These are phyloP conservation scores for Cicer chorassanicum DNA, from an alignment of 306 rosid genomes.

Conservation along the genomic window DNA sequence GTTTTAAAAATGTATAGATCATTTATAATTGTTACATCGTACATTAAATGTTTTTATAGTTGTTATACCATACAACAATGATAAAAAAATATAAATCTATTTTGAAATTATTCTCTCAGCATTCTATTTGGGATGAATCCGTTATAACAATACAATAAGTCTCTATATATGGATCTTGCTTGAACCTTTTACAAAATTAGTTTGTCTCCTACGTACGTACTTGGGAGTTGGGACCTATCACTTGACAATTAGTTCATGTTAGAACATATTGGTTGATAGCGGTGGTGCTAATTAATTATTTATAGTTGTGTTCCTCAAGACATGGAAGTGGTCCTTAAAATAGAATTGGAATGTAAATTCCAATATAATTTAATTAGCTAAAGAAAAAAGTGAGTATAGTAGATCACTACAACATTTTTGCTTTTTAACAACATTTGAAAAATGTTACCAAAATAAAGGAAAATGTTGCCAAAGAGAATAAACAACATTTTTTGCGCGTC, in stretches of 20 bases:
- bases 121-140: too few species aligned
- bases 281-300: constrained; percentile 49
- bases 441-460: too few species aligned
- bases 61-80: too few species aligned
- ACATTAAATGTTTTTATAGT: too few species aligned
- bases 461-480: too few species aligned
- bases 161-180: background rate
- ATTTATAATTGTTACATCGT: too few species aligned
- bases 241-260: constrained; percentile 23
- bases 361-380: background rate
- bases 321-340: constrained; percentile 67
- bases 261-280: constrained; percentile 22
- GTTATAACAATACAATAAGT: background rate
- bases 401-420: too few species aligned
- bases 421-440: too few species aligned
- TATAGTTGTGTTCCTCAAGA: constrained; percentile 53
- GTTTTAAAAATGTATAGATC: background rate
- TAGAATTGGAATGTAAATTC: background rate
- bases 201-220: constrained; percentile 30
- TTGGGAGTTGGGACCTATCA: constrained; percentile 26
- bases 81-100: too few species aligned
- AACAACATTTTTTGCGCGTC: too few species aligned
- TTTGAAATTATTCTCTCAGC: too few species aligned
- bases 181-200: constrained; percentile 25
- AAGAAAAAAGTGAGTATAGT: background rate